These are phyloP conservation scores for Pyrenophora teres DNA, from an alignment of 2,329 filamentous ascomycete genomes.

Conservation along the genomic window DNA sequence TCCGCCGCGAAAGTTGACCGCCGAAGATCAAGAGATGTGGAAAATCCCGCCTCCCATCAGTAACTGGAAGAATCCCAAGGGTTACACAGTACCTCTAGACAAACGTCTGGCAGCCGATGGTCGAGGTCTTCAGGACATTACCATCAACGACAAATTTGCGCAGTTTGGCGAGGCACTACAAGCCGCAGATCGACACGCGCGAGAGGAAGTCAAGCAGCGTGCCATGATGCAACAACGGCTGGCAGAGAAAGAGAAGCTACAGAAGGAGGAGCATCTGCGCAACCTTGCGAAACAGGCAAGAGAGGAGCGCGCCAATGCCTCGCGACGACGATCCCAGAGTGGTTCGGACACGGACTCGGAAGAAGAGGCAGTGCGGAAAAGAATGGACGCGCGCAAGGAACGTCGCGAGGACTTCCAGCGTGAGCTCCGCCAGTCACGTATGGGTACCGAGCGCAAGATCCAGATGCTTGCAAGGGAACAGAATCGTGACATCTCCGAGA, in stretches of 20 bases:
- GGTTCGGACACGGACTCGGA: constrained; percentile 58
- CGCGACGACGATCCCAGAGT: constrained; percentile 49
- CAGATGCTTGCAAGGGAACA: constrained; percentile 95
- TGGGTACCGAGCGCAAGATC: constrained; percentile 90
- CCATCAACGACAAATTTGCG: constrained; percentile 98
- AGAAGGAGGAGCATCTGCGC: constrained; percentile 91
- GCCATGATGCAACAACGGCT: constrained; percentile 94
- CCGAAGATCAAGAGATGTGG: constrained; percentile 97
- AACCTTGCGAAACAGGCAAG: constrained; percentile 88
- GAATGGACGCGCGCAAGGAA: constrained; percentile 78
- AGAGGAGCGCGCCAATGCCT: constrained; percentile 69
- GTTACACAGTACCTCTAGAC: constrained; percentile 93
- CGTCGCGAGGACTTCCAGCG: constrained; percentile 81
- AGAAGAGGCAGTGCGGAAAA: constrained; percentile 72
- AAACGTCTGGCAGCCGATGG: constrained; percentile 95
- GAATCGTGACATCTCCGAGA: constrained; percentile 95
- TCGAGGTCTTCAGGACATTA: constrained; percentile 85
- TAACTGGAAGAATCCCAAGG: constrained; percentile 99
- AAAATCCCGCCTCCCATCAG: constrained; percentile 87
- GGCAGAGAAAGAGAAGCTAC: constrained; percentile 92
- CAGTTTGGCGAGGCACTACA: constrained; percentile 94
- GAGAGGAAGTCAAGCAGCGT: constrained; percentile 92
- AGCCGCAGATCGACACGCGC: constrained; percentile 90
- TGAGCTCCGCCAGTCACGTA: constrained; percentile 88
- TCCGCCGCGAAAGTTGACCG: constrained; percentile 90